A percentile compares a stretch with the other conserved stretches of the same genome.
These are phyloP conservation scores for Gracilaria domingensis DNA, from an alignment of 23 red algal genomes.

Conservation along the genomic window DNA sequence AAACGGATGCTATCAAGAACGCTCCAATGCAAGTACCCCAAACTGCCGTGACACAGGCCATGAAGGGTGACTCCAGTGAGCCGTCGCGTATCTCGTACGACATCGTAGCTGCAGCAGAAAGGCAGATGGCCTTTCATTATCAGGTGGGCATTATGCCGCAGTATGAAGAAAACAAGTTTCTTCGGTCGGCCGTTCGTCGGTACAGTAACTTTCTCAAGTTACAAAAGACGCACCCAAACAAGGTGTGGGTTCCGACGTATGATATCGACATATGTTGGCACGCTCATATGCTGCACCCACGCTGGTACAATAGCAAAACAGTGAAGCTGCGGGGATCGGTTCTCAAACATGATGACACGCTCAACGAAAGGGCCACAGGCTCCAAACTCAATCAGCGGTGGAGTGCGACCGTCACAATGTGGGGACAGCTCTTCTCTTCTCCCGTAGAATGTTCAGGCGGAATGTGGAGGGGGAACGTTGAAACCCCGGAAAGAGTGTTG, in stretches of 20 bases:
- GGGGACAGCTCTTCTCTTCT: not conserved
- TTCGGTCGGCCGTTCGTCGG: not conserved
- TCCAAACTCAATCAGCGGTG: not conserved
- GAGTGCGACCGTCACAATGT: not conserved
- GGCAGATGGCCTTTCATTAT: slow-evolving; percentile 50
- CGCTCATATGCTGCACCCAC: slow-evolving; percentile 45
- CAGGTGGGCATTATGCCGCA: slow-evolving; percentile 59
- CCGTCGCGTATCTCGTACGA: not conserved
- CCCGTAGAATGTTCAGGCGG: not conserved
- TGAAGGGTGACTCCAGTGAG: too few relatives aligned
- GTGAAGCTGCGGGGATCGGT: not conserved
- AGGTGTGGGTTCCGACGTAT: slow-evolving; percentile 36
- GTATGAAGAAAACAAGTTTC: slow-evolving; percentile 18
- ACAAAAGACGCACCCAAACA: not conserved
- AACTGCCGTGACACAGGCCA: not conserved
- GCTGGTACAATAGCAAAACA: slow-evolving; percentile 19
- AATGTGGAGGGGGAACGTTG: slow-evolving; percentile 41
- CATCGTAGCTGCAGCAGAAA: slow-evolving; percentile 14
- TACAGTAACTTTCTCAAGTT: slow-evolving; percentile 35
- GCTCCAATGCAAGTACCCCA: not conserved
- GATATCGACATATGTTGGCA: slow-evolving; percentile 65
- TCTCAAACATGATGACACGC: slow-evolving; percentile 45
- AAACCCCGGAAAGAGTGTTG: not conserved
- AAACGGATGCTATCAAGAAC: not conserved
- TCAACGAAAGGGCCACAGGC: slow-evolving; percentile 16